Percentiles rank a stretch among this genome's conserved stretches.
Evolutionary conservation across 148 eudicot genomes (phyloP).

Genomic region (Polygonum aviculare): DNA sequence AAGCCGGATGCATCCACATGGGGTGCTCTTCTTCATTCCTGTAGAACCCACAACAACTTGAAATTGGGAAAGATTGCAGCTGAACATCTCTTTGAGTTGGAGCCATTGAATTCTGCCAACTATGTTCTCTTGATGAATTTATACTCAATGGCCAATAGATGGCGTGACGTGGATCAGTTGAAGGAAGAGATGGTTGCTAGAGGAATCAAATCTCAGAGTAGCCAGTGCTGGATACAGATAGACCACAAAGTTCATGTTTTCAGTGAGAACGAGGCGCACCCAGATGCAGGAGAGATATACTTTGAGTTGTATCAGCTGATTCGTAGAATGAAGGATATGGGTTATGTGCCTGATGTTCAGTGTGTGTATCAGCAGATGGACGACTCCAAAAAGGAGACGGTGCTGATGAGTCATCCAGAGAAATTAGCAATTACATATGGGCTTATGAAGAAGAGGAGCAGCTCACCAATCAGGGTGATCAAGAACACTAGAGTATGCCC

Average conservation of each 20-base stretch:
- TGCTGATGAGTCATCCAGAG: slow-evolving; percentile 46
- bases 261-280: slow-evolving; percentile 40
- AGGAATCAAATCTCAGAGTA: slow-evolving; percentile 26
- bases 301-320: slow-evolving; percentile 48
- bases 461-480: slow-evolving; percentile 43
- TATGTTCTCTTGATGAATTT: slow-evolving; percentile 48
- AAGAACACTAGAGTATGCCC: slow-evolving; percentile 52
- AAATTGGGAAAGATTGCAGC: slow-evolving; percentile 51
- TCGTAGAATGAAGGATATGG: slow-evolving; percentile 34
- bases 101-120: slow-evolving; percentile 52
- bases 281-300: slow-evolving; percentile 43
- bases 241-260: slow-evolving; percentile 33
- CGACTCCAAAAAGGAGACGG: slow-evolving; percentile 41
- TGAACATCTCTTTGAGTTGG: slow-evolving; percentile 37
- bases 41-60: slow-evolving; percentile 30
- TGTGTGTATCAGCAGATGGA: slow-evolving; percentile 38
- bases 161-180: slow-evolving; percentile 31
- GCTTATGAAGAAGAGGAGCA: slow-evolving; percentile 31
- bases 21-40: slow-evolving; percentile 54
- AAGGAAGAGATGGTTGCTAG: slow-evolving; percentile 29
- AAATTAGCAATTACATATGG: slow-evolving; percentile 63
- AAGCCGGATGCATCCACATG: slow-evolving; percentile 45
- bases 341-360: slow-evolving; percentile 38
- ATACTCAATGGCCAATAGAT: slow-evolving; percentile 31
- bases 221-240: slow-evolving; percentile 56